Conservation (phyloP, 2,329 filamentous ascomycete species). For the Tolypocladium cylindrosporum region DNA sequence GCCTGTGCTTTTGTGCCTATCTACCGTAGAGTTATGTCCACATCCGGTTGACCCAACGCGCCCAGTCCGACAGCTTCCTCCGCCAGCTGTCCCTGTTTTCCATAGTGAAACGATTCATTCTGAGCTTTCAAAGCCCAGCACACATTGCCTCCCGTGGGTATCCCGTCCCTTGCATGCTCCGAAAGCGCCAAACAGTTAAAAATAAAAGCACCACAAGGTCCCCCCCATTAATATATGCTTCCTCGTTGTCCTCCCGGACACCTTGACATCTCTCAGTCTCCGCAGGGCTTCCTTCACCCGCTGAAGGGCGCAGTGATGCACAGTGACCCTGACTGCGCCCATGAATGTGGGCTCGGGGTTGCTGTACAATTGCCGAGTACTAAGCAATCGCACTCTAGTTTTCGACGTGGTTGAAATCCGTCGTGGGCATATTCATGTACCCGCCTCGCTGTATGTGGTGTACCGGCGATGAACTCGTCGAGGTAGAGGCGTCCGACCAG, state of each 20-base stretch:
- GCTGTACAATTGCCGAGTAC: not conserved
- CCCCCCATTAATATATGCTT: not conserved
- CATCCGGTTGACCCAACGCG: not conserved
- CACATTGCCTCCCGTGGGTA: not conserved
- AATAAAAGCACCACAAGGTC: not conserved
- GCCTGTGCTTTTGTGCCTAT: too few relatives aligned
- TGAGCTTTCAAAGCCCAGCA: not conserved
- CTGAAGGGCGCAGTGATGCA: not conserved
- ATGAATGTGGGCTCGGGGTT: not conserved
- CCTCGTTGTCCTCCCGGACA: not conserved
- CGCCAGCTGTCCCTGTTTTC: not conserved
- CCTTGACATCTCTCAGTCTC: not conserved
- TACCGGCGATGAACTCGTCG: slow-evolving; percentile 21
- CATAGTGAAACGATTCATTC: not conserved
- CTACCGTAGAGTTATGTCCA: not conserved
- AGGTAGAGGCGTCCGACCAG: slow-evolving; percentile 35
- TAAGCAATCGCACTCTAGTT: not conserved
- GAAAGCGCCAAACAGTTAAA: slow-evolving; percentile 2
- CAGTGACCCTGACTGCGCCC: not conserved
- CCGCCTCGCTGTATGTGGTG: slow-evolving; percentile 19
- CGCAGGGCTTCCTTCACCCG: not conserved
- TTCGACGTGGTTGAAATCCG: slow-evolving; percentile 13
- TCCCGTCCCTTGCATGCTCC: slow-evolving; percentile 21
- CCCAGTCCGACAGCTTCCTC: not conserved
- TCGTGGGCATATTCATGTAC: slow-evolving; percentile 24